Base-by-base conservation (phyloP, 2,329 filamentous ascomycete genomes). In the Penicillium paneum region DNA sequence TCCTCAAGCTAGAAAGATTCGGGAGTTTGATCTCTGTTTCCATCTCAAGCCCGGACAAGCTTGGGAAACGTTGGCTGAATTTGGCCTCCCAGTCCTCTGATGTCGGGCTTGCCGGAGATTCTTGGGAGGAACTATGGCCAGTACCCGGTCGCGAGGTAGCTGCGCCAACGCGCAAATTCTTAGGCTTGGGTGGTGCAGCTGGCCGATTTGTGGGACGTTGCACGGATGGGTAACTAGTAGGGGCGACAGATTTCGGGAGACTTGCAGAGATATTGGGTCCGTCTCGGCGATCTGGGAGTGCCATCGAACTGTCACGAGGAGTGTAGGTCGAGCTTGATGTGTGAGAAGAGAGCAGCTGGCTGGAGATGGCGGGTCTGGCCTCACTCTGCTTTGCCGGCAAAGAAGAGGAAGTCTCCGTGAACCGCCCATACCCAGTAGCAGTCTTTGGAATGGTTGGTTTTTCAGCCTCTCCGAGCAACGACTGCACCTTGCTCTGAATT, bases 401-500 rank as follows among this genome's bases (percentile, higher is more conserved):
- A 69, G 69, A 67, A 58, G 67, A 57, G 46, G 69, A 57, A 44
- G 65, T 61, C 59, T 86, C 89, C 19, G 92, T 91, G 71, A 89
- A 97, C 56, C 87, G 87, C 8, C 94, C 94, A 69, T 97, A 97
- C 0, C 93, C 93, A 60, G 92, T 87, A 0, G 92, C 92, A 0
- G 91, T 96, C 61, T 86, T 85, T 13, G 77, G 75, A 1, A 81
- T 75, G 12, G 83, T 74, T 5, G 84, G 79, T 60, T 80, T 85
- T 64, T 85, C 84, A 38, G 88, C 90, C 66, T 97, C 92, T 57
- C 86, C 64, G 15, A 99, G 77, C 46, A 97, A 78, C 46, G 84
- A 90, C 75, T 95, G 90, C 51, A 99, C 90, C 60, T 93, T 87
- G 67, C 90, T 91, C 70, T 97, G 91, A 64, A 99, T 99, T 26